A percentile compares a stretch with the other conserved stretches of the same genome.
These are phyloP conservation scores for Rhodotorula toruloides DNA, from an alignment of 768 basidiomycete species.

Conservation along the genomic window DNA sequence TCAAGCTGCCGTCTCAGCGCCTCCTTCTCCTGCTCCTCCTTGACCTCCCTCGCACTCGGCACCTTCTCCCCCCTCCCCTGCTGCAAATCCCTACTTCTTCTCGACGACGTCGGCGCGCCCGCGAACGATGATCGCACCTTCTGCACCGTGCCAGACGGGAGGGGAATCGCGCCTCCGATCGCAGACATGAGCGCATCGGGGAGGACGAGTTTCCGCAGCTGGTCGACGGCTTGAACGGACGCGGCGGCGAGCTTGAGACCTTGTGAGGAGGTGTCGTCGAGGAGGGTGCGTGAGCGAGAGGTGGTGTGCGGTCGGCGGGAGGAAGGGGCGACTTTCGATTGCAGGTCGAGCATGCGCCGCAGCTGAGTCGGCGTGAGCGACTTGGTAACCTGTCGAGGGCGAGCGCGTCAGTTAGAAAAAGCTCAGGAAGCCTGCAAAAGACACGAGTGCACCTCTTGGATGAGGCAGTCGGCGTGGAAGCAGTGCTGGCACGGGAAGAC, in stretches of 20 bases:
- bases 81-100: slow-evolving; percentile 42
- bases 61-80: slow-evolving; percentile 14
- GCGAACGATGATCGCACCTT: slow-evolving; percentile 9
- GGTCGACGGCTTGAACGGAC: slow-evolving; percentile 53
- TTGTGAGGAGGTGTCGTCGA: slow-evolving; percentile 21
- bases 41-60: slow-evolving; percentile 56
- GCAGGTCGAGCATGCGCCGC: slow-evolving; percentile 76
- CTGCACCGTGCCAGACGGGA: slow-evolving; percentile 9
- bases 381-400: slow-evolving; percentile 70
- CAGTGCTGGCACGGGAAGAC: slow-evolving; percentile 97
- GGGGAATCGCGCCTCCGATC: slow-evolving; percentile 53
- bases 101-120: slow-evolving; percentile 2
- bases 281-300: slow-evolving; percentile 11
- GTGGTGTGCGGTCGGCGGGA: background rate
- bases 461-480: slow-evolving; percentile 96
- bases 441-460: slow-evolving; percentile 67
- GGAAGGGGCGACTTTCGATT: slow-evolving; percentile 68
- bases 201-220: slow-evolving; percentile 81
- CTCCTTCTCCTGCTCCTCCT: slow-evolving; percentile 68
- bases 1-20: slow-evolving; percentile 78
- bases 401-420: background rate
- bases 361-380: slow-evolving; percentile 75
- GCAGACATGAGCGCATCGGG: slow-evolving; percentile 86
- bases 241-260: slow-evolving; percentile 42
- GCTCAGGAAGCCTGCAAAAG: slow-evolving; percentile 8